These are phyloP conservation scores for Discostella stelligeroides DNA, from an alignment of 108 stramenopile genomes.

Conservation along the genomic window DNA sequence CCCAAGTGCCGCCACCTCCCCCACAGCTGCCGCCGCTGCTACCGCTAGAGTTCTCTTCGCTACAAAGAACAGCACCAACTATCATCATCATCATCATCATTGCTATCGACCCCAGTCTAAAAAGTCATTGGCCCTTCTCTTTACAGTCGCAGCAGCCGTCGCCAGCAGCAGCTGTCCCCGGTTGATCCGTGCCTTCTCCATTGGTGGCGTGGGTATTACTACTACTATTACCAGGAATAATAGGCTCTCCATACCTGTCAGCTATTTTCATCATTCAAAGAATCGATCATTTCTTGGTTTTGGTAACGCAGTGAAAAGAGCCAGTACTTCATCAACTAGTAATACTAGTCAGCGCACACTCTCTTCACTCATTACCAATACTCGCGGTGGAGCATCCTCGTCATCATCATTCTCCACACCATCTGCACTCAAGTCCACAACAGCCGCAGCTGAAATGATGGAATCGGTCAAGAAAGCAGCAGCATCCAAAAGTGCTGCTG, in stretches of 20 bases:
- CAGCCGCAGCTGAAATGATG: background rate
- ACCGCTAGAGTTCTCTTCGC: background rate
- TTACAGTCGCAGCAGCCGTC: background rate
- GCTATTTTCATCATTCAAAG: too few relatives aligned
- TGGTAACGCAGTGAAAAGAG: too few relatives aligned
- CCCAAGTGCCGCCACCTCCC: background rate
- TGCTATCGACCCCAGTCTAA: background rate
- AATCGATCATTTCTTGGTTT: too few relatives aligned
- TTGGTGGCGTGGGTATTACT: too few relatives aligned
- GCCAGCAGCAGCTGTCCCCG: too few relatives aligned
- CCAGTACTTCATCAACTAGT: too few relatives aligned
- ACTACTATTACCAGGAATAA: too few relatives aligned
- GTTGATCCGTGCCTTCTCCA: too few relatives aligned
- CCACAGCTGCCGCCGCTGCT: background rate
- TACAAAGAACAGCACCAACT: background rate
- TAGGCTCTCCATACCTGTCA: too few relatives aligned
- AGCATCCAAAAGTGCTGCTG: conserved; percentile 45
- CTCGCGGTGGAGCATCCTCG: background rate
- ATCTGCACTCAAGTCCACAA: background rate
- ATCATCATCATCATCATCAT: background rate
- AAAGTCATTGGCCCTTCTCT: background rate
- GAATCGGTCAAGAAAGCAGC: conserved; percentile 18
- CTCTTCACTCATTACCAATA: background rate
- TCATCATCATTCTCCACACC: background rate
- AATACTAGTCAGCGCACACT: too few relatives aligned